Evolutionary conservation across 805 yeast genomes (phyloP).

Genomic region (Yamadazyma kitorensis): DNA sequence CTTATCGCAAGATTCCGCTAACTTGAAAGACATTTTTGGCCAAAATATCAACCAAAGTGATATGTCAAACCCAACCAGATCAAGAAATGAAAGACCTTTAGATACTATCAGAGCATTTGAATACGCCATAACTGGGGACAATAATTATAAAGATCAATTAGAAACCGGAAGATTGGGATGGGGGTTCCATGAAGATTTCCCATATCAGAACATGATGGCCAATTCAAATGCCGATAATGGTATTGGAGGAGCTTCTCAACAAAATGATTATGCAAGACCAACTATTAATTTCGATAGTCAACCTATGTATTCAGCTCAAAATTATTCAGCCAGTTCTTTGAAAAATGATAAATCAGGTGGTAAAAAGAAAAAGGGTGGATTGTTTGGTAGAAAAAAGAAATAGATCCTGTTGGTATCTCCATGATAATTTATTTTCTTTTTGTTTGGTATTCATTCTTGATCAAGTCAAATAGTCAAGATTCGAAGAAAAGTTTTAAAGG

Average conservation of each 20-base stretch:
- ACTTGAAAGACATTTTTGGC: slow-evolving; percentile 82
- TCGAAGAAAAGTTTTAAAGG: too few species aligned
- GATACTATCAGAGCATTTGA: slow-evolving; percentile 95
- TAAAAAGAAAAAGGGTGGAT: slow-evolving; percentile 60
- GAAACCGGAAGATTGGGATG: slow-evolving; percentile 81
- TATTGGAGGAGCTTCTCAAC: slow-evolving; percentile 20
- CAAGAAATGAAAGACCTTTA: slow-evolving; percentile 93
- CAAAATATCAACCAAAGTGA: slow-evolving; percentile 75
- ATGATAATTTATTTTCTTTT: too few species aligned
- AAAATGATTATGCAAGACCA: slow-evolving; percentile 32
- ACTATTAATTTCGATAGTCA: slow-evolving; percentile 39
- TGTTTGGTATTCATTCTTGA: too few species aligned
- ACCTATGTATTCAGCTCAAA: slow-evolving; percentile 51
- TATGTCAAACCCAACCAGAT: slow-evolving; percentile 87
- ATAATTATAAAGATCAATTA: slow-evolving; percentile 70
- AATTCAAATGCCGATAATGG: slow-evolving; percentile 17
- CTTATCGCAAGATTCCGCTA: slow-evolving; percentile 48
- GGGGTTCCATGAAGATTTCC: slow-evolving; percentile 81
- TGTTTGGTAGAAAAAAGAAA: slow-evolving; percentile 64
- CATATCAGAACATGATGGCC: slow-evolving; percentile 37
- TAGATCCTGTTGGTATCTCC: too few species aligned
- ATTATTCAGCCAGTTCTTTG: slow-evolving; percentile 52
- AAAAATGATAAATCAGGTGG: slow-evolving; percentile 41
- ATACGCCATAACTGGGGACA: slow-evolving; percentile 90
- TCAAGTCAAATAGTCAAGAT: too few species aligned